A percentile compares a stretch with the other conserved stretches of the same genome.
These are phyloP conservation scores for Alternaria arbusti DNA, from an alignment of 2,329 filamentous ascomycete species.

Conservation along the genomic window DNA sequence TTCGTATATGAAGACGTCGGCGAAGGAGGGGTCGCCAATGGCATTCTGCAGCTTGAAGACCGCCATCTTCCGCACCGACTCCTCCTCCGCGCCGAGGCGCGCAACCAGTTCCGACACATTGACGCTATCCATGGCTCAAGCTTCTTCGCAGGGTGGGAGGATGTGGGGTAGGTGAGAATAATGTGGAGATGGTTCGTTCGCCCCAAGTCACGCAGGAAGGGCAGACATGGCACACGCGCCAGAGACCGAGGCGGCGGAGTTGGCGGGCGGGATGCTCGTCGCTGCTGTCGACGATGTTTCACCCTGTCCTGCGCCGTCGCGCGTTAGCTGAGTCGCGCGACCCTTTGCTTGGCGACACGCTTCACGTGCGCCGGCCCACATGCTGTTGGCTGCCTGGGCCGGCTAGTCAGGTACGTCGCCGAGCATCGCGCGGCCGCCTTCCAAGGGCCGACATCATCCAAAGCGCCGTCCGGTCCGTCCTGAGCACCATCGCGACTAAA, in stretches of 20 bases:
- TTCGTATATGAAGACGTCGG: constrained; percentile 92
- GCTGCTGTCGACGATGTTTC: constrained; percentile 3
- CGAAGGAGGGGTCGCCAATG: constrained; percentile 95
- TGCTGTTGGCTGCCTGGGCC: constrained; percentile 11
- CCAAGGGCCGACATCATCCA: background rate
- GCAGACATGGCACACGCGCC: constrained; percentile 8
- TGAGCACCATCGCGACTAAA: background rate
- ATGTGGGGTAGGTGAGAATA: constrained; percentile 18
- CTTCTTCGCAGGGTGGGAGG: constrained; percentile 6
- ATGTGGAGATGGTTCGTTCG: constrained; percentile 13
- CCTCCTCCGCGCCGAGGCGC: constrained; percentile 69
- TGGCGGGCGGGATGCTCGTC: constrained; percentile 3
- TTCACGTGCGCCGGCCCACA: constrained; percentile 25
- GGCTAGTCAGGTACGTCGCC: constrained; percentile 27
- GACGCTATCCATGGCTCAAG: constrained; percentile 58
- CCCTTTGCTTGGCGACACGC: constrained; percentile 29
- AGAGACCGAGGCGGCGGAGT: constrained; percentile 6
- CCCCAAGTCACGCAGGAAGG: constrained; percentile 17
- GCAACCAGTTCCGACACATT: constrained; percentile 65
- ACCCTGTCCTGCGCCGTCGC: constrained; percentile 16
- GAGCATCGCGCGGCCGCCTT: constrained; percentile 10
- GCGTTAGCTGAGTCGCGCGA: constrained; percentile 21
- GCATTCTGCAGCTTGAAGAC: constrained; percentile 96
- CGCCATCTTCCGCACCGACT: constrained; percentile 96
- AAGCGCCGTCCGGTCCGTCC: background rate